Evolutionary conservation across 2,329 filamentous ascomycete species (phyloP).

Genomic region (Aspergillus latus): DNA sequence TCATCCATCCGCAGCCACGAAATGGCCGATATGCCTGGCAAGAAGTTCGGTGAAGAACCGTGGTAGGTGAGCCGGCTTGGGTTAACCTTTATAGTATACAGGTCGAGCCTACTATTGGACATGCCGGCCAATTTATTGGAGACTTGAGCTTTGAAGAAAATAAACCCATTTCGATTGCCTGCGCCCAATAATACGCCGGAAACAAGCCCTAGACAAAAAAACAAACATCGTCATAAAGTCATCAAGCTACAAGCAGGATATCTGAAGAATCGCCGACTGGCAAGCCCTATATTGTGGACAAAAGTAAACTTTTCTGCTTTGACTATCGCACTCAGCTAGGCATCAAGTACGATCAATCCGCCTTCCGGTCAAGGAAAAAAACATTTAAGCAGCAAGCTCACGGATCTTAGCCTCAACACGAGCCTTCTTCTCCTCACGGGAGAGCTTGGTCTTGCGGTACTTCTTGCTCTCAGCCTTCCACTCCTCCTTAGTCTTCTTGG

Average conservation of each 20-base stretch:
- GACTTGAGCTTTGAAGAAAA: slow-evolving; percentile 18
- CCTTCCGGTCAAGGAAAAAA: slow-evolving; percentile 6
- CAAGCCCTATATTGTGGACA: slow-evolving; percentile 27
- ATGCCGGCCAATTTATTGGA: slow-evolving; percentile 19
- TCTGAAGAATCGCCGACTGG: slow-evolving; percentile 30
- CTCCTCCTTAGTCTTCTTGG: slow-evolving; percentile 97
- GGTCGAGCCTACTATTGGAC: background rate
- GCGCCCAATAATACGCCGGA: slow-evolving; percentile 28
- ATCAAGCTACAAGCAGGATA: slow-evolving; percentile 25
- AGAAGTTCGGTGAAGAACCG: background rate
- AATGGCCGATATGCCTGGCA: background rate
- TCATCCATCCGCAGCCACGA: background rate
- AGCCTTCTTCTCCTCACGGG: slow-evolving; percentile 77
- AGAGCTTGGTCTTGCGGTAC: slow-evolving; percentile 74
- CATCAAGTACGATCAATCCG: slow-evolving; percentile 24
- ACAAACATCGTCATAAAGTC: slow-evolving; percentile 17
- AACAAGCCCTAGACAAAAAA: slow-evolving; percentile 24
- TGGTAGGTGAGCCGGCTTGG: background rate
- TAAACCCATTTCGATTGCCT: slow-evolving; percentile 17
- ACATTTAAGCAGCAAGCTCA: slow-evolving; percentile 58
- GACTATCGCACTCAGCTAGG: slow-evolving; percentile 27
- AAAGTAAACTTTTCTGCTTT: slow-evolving; percentile 24
- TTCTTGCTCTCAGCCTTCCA: slow-evolving; percentile 96
- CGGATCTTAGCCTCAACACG: slow-evolving; percentile 90
- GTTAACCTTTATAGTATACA: background rate